These are phyloP conservation scores for Cucumis variabilis DNA, from an alignment of 331 rosid genomes.

Conservation along the genomic window DNA sequence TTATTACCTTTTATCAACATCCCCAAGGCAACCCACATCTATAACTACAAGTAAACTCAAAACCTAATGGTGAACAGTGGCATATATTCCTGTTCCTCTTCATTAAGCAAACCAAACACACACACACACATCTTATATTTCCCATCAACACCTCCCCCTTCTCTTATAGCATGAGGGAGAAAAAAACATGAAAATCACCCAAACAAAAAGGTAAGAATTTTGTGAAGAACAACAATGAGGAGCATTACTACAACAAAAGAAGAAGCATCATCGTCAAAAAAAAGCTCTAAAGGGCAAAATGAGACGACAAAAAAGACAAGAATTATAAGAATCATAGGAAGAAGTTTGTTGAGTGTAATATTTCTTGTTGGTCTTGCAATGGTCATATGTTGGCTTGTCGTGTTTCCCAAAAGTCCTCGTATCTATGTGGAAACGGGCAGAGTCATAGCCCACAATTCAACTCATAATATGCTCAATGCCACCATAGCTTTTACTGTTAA, in stretches of 20 bases:
- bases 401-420: neutral
- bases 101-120: neutral
- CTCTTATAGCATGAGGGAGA: neutral
- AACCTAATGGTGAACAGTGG: neutral
- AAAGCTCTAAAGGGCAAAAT: neutral
- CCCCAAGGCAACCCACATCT: neutral
- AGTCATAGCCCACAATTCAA: neutral
- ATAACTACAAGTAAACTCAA: neutral
- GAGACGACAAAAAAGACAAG: neutral
- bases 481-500: neutral
- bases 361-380: neutral
- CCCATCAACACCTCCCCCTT: neutral
- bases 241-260: neutral
- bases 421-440: neutral
- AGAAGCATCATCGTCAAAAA: neutral
- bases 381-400: neutral
- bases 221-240: neutral
- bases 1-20: too few relatives aligned
- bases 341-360: neutral
- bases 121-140: neutral
- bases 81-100: neutral
- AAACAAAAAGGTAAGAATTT: neutral
- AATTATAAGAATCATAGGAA: neutral
- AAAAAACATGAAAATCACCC: neutral
- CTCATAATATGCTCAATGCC: neutral